Conservation (phyloP, 2,329 filamentous ascomycete genomes). For the Westerdykella ornata region DNA sequence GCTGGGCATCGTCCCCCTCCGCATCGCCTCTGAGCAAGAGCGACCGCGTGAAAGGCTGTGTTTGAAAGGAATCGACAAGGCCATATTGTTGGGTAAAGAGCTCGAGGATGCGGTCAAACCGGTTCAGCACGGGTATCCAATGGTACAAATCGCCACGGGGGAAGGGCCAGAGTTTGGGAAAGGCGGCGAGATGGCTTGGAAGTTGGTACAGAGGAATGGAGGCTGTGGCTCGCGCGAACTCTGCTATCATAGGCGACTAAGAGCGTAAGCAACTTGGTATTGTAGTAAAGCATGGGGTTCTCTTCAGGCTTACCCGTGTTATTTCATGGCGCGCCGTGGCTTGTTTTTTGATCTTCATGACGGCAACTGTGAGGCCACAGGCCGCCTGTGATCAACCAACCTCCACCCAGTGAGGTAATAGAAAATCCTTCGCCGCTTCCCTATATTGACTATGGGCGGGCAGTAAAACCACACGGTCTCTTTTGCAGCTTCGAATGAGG, state of each 20-base stretch:
- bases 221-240: slow-evolving; percentile 68
- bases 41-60: slow-evolving; percentile 62
- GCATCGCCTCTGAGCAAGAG: slow-evolving; percentile 56
- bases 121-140: slow-evolving; percentile 91
- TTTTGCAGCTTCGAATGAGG: too few relatives aligned
- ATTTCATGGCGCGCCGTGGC: slow-evolving; percentile 50
- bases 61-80: slow-evolving; percentile 73
- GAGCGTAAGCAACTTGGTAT: slow-evolving; percentile 5
- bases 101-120: slow-evolving; percentile 85
- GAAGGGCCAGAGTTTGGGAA: slow-evolving; percentile 89
- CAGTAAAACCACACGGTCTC: too few relatives aligned
- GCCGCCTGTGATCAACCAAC: background rate
- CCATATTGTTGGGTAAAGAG: slow-evolving; percentile 74
- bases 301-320: slow-evolving; percentile 39
- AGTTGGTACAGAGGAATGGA: slow-evolving; percentile 67
- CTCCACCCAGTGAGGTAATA: too few relatives aligned
- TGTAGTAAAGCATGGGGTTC: background rate
- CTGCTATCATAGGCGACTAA: slow-evolving; percentile 80
- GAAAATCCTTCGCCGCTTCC: too few relatives aligned
- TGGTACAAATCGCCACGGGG: slow-evolving; percentile 94
- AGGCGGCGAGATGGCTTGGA: slow-evolving; percentile 67
- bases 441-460: too few relatives aligned
- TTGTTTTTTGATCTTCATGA: slow-evolving; percentile 52
- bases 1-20: slow-evolving; percentile 27
- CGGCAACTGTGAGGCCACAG: slow-evolving; percentile 14